phyloP scores from a whole-genome alignment of 257 asterid genomes.

The Catharanthus roseus region DNA sequence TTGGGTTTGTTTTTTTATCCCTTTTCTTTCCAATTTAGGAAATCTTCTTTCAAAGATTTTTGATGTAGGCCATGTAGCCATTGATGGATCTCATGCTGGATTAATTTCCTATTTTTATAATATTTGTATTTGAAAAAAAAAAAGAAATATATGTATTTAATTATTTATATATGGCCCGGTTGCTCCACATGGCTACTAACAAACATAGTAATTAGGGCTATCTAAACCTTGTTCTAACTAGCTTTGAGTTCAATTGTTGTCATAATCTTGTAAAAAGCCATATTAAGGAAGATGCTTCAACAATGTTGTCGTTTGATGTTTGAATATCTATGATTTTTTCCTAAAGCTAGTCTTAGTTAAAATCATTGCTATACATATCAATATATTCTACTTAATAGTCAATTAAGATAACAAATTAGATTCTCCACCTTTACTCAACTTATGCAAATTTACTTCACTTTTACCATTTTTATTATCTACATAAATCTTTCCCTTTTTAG shows the following conservation, averaged over 20 bases:
- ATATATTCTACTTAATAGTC: background rate
- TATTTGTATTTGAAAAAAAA: too few relatives aligned
- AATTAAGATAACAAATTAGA: background rate
- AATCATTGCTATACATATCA: background rate
- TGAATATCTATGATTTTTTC: background rate
- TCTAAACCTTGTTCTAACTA: constrained; percentile 14
- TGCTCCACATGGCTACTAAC: constrained; percentile 13
- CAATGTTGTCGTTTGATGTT: constrained; percentile 16
- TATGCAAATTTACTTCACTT: background rate
- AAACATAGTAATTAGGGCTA: constrained; percentile 20
- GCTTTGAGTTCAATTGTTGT: constrained; percentile 16
- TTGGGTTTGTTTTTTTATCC: constrained; percentile 6
- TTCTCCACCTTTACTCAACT: background rate
- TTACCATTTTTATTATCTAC: too few relatives aligned
- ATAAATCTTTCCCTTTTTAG: background rate
- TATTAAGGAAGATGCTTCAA: constrained; percentile 4
- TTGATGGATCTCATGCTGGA: background rate
- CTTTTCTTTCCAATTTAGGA: constrained; percentile 36
- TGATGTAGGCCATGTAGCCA: constrained; percentile 17
- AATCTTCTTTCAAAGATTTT: background rate
- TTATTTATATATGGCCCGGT: background rate
- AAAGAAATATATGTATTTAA: too few relatives aligned
- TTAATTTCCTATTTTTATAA: background rate
- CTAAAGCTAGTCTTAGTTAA: background rate
- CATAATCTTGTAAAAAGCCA: constrained; percentile 20